Evolutionary conservation across 345 rosid genomes (phyloP).

Genomic region (Corchorus capsularis): DNA sequence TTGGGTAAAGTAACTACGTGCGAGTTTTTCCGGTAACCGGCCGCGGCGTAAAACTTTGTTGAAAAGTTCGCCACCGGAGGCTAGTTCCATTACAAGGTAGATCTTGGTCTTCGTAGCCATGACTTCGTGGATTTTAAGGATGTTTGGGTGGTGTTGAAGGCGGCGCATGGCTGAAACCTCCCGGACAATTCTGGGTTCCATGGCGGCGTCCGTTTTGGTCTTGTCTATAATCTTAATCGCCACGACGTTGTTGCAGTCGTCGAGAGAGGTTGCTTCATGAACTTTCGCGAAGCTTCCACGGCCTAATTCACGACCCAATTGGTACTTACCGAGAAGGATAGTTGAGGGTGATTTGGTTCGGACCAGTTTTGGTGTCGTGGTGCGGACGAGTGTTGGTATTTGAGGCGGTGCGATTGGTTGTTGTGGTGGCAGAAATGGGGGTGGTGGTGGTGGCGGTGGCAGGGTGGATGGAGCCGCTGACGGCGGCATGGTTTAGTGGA

Average conservation of each 20-base stretch:
- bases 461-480: not conserved
- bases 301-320: conserved; percentile 61
- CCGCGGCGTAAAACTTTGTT: conserved; percentile 45
- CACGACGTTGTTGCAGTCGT: conserved; percentile 48
- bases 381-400: conserved; percentile 5
- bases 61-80: conserved; percentile 76
- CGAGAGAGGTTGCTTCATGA: conserved; percentile 73
- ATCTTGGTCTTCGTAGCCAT: conserved; percentile 84
- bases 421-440: not conserved
- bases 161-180: conserved; percentile 89
- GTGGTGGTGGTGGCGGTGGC: conserved; percentile 9
- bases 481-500: conserved; percentile 26
- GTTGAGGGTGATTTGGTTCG: conserved; percentile 20
- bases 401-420: not conserved
- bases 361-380: conserved; percentile 2
- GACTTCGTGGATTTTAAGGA: conserved; percentile 80
- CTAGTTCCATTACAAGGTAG: conserved; percentile 80
- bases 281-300: conserved; percentile 91
- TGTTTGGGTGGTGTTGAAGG: conserved; percentile 71
- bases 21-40: conserved; percentile 49
- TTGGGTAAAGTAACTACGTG: conserved; percentile 73
- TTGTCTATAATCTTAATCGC: conserved; percentile 80
- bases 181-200: conserved; percentile 64
- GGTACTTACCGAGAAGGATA: conserved; percentile 62
- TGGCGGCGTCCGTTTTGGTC: conserved; percentile 38